Conservation (phyloP, 495 filamentous ascomycete species). For the Astrocystis sublimbata region DNA sequence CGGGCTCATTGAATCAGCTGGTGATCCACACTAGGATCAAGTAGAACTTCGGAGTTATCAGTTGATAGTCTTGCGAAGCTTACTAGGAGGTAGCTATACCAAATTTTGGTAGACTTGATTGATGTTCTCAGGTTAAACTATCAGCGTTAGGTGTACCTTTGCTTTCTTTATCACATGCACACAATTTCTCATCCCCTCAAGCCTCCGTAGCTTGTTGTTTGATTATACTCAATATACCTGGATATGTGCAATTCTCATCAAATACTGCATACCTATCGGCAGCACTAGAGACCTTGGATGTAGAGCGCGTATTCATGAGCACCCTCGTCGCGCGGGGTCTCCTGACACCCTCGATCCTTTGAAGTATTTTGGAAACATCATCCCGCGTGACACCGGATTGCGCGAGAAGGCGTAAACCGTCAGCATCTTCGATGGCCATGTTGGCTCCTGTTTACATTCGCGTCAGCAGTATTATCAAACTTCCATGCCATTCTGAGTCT, state of each 20-base stretch:
- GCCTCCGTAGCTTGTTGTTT: not conserved
- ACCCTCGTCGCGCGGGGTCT: not conserved
- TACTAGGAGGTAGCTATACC: not conserved
- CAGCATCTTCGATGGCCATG: slow-evolving; percentile 11
- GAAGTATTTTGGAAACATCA: not conserved
- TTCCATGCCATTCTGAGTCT: not conserved
- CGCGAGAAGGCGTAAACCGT: slow-evolving; percentile 5
- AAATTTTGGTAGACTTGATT: too few species aligned
- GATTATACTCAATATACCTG: not conserved
- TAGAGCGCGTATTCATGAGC: slow-evolving; percentile 3
- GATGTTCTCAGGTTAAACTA: too few species aligned
- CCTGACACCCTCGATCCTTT: not conserved
- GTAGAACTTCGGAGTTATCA: too few species aligned
- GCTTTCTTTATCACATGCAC: too few species aligned
- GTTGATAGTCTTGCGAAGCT: not conserved
- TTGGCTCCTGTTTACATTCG: not conserved
- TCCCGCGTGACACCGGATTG: slow-evolving; percentile 2
- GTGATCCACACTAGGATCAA: not conserved
- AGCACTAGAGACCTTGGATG: not conserved
- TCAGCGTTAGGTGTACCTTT: too few species aligned
- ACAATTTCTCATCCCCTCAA: not conserved
- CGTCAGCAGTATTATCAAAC: not conserved
- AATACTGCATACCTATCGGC: slow-evolving; percentile 5
- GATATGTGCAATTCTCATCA: slow-evolving; percentile 7
- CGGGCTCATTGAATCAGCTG: not conserved